Evolutionary conservation across 2,329 filamentous ascomycete genomes (phyloP), one percentile per base, ranked within the genome.

Genomic region (Zymoseptoria passerinii): DNA sequence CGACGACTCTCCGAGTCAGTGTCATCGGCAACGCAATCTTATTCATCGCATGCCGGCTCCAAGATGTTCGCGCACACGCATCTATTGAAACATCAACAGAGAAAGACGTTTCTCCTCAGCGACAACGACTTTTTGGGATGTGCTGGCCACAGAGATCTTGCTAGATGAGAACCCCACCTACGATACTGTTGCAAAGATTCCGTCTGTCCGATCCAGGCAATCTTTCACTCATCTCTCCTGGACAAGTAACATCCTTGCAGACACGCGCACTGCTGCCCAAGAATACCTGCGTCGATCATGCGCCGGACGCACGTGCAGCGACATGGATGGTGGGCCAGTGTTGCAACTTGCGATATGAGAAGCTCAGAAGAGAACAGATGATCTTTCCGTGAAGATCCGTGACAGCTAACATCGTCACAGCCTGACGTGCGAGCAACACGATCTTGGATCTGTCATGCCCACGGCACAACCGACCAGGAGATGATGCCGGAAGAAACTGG

Each of bases 1-100:
- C 28, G 51, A 54, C 56, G 19, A 19, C 19, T 51, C 53, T 50
- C 48, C 58, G 62, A 64, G 60, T 62, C 60, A 61, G 55, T 28
- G 54, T 55, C 40, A 51, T 53, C 40, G 52, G 56, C 58, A 56
- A 55, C 44, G 61, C 58, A 61, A 59, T 61, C 55, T 59, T 27
- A 54, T 50, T 49, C 54, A 16, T 44, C n/a, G 18, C 40, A 19
- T 54, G 52, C 49, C 44, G 40, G 50, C 48, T 35, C 19, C 27
- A 44, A n/a, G 3, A 6, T 6, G 13, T n/a, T 10, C 35, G 35
- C 35, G 35, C 16, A 44, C 13, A n/a, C 35, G n/a, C n/a, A n/a
- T n/a, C n/a, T n/a, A n/a, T n/a, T n/a, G 35, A 44, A 44, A 44
- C 16, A 44, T 44, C 35, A 44, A 44, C n/a, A 44, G 13, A 44